Percentiles rank a stretch among this genome's conserved stretches.
Evolutionary conservation across 495 filamentous ascomycete genomes (phyloP).

Genomic region (Astrothelium macrocarpum): DNA sequence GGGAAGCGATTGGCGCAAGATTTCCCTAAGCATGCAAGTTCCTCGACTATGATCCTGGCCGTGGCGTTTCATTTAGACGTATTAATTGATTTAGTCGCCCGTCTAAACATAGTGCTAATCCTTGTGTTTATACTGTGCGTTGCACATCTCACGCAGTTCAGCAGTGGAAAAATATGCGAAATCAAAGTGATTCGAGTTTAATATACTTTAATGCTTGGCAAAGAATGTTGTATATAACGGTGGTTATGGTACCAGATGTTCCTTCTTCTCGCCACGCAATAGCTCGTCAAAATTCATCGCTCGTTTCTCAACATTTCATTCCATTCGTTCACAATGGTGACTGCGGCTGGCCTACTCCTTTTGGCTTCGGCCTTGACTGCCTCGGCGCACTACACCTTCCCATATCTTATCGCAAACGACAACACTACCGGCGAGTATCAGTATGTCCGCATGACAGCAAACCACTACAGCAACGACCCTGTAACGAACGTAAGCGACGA

Average conservation of each 20-base stretch:
- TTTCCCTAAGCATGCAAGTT: not conserved
- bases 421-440: slow-evolving; percentile 15
- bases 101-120: not conserved
- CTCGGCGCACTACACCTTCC: slow-evolving; percentile 21
- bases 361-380: slow-evolving; percentile 3
- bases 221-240: not conserved
- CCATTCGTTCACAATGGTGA: slow-evolving; percentile 1
- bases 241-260: not conserved
- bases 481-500: slow-evolving; percentile 34
- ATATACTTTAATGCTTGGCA: not conserved
- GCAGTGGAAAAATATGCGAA: not conserved
- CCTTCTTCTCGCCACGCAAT: not conserved
- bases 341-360: slow-evolving; percentile 4
- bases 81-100: not conserved
- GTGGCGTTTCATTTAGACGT: slow-evolving; percentile 3
- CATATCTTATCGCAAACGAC: slow-evolving; percentile 20
- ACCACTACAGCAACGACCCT: slow-evolving; percentile 30
- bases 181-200: not conserved
- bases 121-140: not conserved
- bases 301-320: not conserved
- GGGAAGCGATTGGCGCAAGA: not conserved
- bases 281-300: not conserved
- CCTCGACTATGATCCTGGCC: not conserved
- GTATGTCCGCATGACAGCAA: slow-evolving; percentile 30
- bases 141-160: not conserved